Base-by-base conservation (phyloP, 1,284 basidiomycete species). In the Marasmius sp. region DNA sequence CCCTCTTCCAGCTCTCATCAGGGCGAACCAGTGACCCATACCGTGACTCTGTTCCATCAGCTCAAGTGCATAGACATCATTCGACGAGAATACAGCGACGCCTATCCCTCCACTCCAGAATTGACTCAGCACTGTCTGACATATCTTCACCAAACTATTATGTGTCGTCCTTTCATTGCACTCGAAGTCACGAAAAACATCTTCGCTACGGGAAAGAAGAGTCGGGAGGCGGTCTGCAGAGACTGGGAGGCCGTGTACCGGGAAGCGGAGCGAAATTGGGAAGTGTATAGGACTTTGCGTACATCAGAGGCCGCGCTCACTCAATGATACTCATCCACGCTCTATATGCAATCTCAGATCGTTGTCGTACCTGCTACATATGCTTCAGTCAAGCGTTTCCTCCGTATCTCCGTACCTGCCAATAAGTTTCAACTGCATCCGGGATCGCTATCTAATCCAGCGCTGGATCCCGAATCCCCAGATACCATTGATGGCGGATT, bases 91-190 rank as follows among this genome's bases (percentile, higher is more conserved):
- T 68, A 69, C 38, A 45, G 55, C 9, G 47, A 27, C 4, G 33
- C 22, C 9, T 22, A 20, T 1, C 55, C 57, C 0, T 58, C 61
- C 0, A 60, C 57, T 1, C 64, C 66, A 48, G 51, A 61, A 7
- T 64, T 68, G 20, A 67, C 62, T 6, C 66, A 68, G 1, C 75
- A 76, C 37, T 77, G 75, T 47, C 63, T 77, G 66, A 76, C 73
- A 53, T 75, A 77, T 34, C 57, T 76, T 1, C 70, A 73, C 1
- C 74, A 77, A 58, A 69, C 70, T 55, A 57, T 76, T 0, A 65
- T 77, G 14, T 76, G 75, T 27, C 66, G 64, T 1, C 68, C 70
- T 3, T 65, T 73, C 48, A 66, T 70, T 10, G 63, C 69, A 3
- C 57, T 72, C 1, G 70, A 72, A 58, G 63, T 65, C 0, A 59